Conservation (phyloP, 2,329 filamentous ascomycete species). For the Beauveria rudraprayagi region DNA sequence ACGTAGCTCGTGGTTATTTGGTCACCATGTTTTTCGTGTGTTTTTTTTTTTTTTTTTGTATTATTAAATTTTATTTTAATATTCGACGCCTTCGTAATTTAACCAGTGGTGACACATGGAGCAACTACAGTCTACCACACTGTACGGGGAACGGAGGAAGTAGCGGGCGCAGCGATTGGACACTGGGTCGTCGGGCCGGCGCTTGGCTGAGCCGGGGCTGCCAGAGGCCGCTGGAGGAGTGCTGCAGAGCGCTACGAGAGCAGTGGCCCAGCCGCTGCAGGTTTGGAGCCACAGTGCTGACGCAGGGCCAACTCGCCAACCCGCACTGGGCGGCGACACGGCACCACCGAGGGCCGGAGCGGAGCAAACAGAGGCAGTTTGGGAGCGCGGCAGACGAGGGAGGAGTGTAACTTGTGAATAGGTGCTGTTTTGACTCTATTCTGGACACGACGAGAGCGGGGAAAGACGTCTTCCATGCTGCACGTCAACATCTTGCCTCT, state of each 20-base stretch:
- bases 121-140: neutral
- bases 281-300: neutral
- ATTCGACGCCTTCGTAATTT: no score
- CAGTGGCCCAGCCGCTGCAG: neutral
- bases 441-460: no score
- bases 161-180: neutral
- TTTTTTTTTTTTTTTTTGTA: no score
- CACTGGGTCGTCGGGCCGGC: neutral
- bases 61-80: no score
- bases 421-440: no score
- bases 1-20: no score
- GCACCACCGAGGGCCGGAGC: conserved; percentile 5
- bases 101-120: no score
- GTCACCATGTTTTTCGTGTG: no score
- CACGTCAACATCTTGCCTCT: no score
- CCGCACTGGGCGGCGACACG: conserved; percentile 4
- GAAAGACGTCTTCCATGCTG: no score
- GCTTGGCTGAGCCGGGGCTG: neutral
- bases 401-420: no score
- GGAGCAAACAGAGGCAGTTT: neutral
- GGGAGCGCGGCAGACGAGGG: no score
- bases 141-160: neutral
- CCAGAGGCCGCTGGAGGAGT: neutral
- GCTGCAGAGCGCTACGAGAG: neutral
- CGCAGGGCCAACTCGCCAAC: neutral